Evolutionary conservation across 2,329 filamentous ascomycete genomes (phyloP).

Genomic region (Fusarium temperatum): DNA sequence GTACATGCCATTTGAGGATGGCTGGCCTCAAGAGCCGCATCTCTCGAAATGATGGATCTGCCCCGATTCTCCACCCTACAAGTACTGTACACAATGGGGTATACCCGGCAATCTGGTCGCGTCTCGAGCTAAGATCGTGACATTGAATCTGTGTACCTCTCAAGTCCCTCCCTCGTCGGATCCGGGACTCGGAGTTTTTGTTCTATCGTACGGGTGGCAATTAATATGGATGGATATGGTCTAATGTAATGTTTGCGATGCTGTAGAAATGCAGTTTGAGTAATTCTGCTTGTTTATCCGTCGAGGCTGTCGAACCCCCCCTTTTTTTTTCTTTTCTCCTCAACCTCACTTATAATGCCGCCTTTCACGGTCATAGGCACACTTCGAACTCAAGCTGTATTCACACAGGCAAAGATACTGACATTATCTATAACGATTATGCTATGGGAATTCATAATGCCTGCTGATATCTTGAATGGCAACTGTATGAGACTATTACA

Average conservation of each 20-base stretch:
- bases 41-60: slow-evolving; percentile 38
- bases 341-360: neutral
- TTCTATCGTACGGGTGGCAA: slow-evolving; percentile 12
- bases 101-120: slow-evolving; percentile 41
- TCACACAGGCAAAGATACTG: neutral
- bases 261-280: neutral
- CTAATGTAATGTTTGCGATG: neutral
- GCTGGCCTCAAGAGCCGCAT: slow-evolving; percentile 43
- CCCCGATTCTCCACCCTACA: slow-evolving; percentile 40
- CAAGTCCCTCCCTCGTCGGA: slow-evolving; percentile 39
- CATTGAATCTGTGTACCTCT: slow-evolving; percentile 41
- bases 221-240: neutral
- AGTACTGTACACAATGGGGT: slow-evolving; percentile 41
- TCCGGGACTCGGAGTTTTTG: slow-evolving; percentile 21
- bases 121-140: slow-evolving; percentile 44
- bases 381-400: neutral
- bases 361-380: no score
- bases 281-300: neutral
- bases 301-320: neutral
- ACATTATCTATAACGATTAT: fast-evolving
- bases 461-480: no score
- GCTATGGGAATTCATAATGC: fast-evolving
- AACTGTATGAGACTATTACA: neutral
- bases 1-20: slow-evolving; percentile 27
- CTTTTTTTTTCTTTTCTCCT: neutral